Evolutionary conservation across 1,139 yeast species (phyloP).

Genomic region (Suzukiozyma palmioleophila): DNA sequence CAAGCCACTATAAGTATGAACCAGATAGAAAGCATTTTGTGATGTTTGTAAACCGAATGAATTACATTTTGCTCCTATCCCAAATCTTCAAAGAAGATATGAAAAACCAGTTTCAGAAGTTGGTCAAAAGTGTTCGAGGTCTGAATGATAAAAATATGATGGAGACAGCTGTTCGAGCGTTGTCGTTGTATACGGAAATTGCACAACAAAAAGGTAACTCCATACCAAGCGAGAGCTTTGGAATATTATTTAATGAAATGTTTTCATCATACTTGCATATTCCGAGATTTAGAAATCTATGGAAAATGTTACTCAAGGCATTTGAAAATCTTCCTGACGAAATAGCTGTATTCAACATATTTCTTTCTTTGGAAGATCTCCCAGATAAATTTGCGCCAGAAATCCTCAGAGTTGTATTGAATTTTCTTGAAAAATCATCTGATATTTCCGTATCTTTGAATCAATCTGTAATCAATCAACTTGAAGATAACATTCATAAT

Average conservation of each 20-base stretch:
- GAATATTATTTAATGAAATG: conserved; percentile 12
- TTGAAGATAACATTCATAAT: conserved; percentile 2
- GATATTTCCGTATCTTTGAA: background rate
- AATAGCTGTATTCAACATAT: background rate
- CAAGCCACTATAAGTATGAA: conserved; percentile 32
- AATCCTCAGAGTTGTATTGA: background rate
- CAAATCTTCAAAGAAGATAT: conserved; percentile 35
- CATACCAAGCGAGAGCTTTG: conserved; percentile 21
- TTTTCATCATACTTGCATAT: conserved; percentile 10
- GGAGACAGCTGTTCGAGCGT: conserved; percentile 21
- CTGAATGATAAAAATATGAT: conserved; percentile 24
- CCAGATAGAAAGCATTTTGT: conserved; percentile 21
- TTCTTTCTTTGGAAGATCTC: background rate
- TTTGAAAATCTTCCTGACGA: conserved; percentile 1
- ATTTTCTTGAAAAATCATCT: background rate
- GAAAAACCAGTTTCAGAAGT: conserved; percentile 23
- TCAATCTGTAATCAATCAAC: background rate
- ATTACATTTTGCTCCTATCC: conserved; percentile 29
- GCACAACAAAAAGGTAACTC: conserved; percentile 10
- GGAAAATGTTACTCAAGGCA: conserved; percentile 11
- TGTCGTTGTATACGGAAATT: conserved; percentile 19
- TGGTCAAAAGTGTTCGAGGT: conserved; percentile 20
- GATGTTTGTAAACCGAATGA: conserved; percentile 36
- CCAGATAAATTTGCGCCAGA: conserved; percentile 2
- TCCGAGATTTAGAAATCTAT: conserved; percentile 17